phyloP scores from a whole-genome alignment of 1,139 yeast species.

The Debaryomyces sp. region DNA sequence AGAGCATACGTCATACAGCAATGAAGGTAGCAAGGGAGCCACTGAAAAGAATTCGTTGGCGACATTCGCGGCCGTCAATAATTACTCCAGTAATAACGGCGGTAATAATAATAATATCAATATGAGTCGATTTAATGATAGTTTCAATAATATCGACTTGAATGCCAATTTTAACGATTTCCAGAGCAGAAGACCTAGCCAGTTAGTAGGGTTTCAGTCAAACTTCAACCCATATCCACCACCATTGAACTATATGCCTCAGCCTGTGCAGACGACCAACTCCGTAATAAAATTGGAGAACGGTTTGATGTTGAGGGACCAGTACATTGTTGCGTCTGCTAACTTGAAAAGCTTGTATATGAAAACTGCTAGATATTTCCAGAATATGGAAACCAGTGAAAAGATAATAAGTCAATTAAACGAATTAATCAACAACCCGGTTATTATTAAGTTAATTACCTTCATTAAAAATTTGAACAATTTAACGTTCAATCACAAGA shows the following conservation, averaged over 20 bases:
- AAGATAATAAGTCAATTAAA: conserved; percentile 42
- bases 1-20: conserved; percentile 27
- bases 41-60: conserved; percentile 30
- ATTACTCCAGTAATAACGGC: conserved; percentile 15
- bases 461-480: conserved; percentile 48
- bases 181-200: conserved; percentile 50
- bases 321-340: conserved; percentile 55
- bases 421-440: conserved; percentile 29
- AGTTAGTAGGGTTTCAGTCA: conserved; percentile 35
- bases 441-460: conserved; percentile 36
- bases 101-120: conserved; percentile 14
- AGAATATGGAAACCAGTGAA: conserved; percentile 31
- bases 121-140: conserved; percentile 35
- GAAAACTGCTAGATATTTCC: conserved; percentile 53
- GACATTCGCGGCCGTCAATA: conserved; percentile 28
- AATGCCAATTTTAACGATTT: conserved; percentile 43
- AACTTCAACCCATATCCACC: neutral
- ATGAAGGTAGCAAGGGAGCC: conserved; percentile 15
- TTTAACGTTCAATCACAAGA: conserved; percentile 45
- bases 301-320: conserved; percentile 55
- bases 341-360: conserved; percentile 46
- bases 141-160: conserved; percentile 38
- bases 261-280: conserved; percentile 4
- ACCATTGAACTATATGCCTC: conserved; percentile 1
- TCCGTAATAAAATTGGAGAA: conserved; percentile 49